These are phyloP conservation scores for Teratosphaeria nubilosa DNA, from an alignment of 2,329 filamentous ascomycete species.

Conservation along the genomic window DNA sequence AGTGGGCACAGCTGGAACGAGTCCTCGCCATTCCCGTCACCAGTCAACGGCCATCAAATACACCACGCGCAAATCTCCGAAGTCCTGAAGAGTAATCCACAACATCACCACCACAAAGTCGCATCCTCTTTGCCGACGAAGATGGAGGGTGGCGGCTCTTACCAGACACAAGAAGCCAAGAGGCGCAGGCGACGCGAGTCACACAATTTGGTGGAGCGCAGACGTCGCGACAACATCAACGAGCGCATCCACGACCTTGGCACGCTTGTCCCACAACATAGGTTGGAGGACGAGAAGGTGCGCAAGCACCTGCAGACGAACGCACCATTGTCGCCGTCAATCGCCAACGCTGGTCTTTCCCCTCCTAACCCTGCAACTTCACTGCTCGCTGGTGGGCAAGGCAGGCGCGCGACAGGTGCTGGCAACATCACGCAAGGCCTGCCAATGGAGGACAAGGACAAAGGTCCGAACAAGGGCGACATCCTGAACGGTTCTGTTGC, in stretches of 20 bases:
- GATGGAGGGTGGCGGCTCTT: constrained; percentile 46
- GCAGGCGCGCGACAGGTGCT: constrained; percentile 57
- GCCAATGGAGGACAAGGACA: constrained; percentile 93
- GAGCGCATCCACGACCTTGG: constrained; percentile 96
- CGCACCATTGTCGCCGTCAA: constrained; percentile 74
- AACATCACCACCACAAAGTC: constrained; percentile 41
- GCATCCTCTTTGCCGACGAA: constrained; percentile 71
- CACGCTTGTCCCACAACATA: constrained; percentile 80
- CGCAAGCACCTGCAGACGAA: constrained; percentile 91
- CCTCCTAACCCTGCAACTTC: constrained; percentile 77
- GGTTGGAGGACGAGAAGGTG: constrained; percentile 93
- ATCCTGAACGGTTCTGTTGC: constrained; percentile 94
- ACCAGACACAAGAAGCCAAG: constrained; percentile 87
- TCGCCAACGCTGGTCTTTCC: constrained; percentile 55
- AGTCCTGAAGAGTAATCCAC: constrained; percentile 68
- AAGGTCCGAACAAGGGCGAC: constrained; percentile 96
- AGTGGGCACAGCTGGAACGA: constrained; percentile 63
- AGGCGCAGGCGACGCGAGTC: constrained; percentile 82
- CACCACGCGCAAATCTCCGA: constrained; percentile 72
- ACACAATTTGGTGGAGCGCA: constrained; percentile 91
- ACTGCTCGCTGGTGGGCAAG: constrained; percentile 73
- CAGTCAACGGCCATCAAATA: constrained; percentile 53
- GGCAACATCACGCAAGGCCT: constrained; percentile 85
- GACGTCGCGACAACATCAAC: constrained; percentile 95
- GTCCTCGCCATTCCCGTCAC: constrained; percentile 84